A percentile compares a stretch with the other conserved stretches of the same genome.
Conservation (phyloP, 177 flowering plant species). For the Vitis hybrid region DNA sequence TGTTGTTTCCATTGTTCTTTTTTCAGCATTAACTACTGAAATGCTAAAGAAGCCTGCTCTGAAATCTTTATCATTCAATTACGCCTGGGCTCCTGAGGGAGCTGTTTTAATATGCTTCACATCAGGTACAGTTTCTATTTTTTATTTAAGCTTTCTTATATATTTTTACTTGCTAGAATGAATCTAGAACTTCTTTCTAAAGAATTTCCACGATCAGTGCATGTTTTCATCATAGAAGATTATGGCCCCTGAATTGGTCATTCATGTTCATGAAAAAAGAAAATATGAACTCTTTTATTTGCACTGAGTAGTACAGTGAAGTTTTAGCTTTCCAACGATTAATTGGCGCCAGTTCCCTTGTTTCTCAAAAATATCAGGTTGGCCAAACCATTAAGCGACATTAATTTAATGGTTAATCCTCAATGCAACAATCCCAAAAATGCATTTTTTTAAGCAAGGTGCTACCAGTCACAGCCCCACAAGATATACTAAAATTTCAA, state of each 20-base stretch:
- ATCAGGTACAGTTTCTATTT: constrained; percentile 55
- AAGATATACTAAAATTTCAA: not conserved
- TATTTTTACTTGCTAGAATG: not conserved
- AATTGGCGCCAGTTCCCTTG: not conserved
- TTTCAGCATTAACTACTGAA: constrained; percentile 41
- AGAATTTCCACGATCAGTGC: too few species aligned
- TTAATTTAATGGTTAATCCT: too few species aligned
- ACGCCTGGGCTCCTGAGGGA: constrained; percentile 63
- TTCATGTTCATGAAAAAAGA: not conserved
- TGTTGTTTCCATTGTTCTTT: not conserved
- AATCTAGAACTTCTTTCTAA: too few species aligned
- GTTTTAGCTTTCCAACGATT: not conserved
- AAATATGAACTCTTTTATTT: not conserved
- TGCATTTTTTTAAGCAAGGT: too few species aligned
- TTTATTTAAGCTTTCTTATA: not conserved
- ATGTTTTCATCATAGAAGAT: not conserved
- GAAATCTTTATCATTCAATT: constrained; percentile 21
- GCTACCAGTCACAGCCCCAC: too few species aligned
- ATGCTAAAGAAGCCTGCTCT: constrained; percentile 22
- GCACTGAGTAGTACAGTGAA: not conserved
- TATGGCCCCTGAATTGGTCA: not conserved
- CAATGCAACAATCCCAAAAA: not conserved
- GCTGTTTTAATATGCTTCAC: constrained; percentile 86
- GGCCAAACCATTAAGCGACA: too few species aligned
- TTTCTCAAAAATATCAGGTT: not conserved